Evolutionary conservation across 1,284 basidiomycete genomes (phyloP), one percentile per base, ranked within the genome.

Genomic region (Stygiomarasmius scandens): DNA sequence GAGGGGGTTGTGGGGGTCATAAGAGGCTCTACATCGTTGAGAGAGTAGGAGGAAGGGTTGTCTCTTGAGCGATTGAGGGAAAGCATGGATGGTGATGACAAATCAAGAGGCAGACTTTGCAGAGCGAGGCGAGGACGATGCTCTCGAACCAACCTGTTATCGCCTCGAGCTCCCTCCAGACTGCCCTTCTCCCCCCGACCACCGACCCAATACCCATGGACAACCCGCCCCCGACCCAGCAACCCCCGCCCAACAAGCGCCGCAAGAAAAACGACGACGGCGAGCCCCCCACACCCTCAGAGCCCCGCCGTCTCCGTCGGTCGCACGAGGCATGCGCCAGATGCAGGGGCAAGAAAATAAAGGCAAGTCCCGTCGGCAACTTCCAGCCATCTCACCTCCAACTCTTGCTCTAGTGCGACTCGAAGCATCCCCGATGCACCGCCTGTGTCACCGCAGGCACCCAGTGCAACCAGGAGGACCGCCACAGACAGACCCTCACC

Each of bases 291-390:
- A 66, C 74, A 41, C 71, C 80, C 25, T 74, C 82, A 53, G 89
- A 91, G 70, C 87, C 89, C 51, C 82, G 90, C 66, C 84, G 90
- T 59, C 81, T 93, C 67, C 80, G 90, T 66, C 85, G 91, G 67
- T 92, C 90, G 66, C 90, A 93, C 77, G 91, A 93, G 75, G 90
- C 90, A 62, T 93, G 90, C 79, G 86, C 90, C 63, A 83, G 91
- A 70, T 93, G 91, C 81, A 88, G 91, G 81, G 89, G 86, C 77
- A 92, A 93, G 83, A 92, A 92, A 87, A 93, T 92, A 76, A 93
- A 93, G 89, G 91, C 87, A 89, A 86, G 88, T 89, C 86, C 85
- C 87, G 23, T 49, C 54, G 85, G 86, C 85, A 89, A 88, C 81
- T 86, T 82, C 87, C 88, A 84, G 75, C 70, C 67, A 63, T 63